Conservation (phyloP, 176 grass and related monocot genomes). For the Phragmites australis region DNA sequence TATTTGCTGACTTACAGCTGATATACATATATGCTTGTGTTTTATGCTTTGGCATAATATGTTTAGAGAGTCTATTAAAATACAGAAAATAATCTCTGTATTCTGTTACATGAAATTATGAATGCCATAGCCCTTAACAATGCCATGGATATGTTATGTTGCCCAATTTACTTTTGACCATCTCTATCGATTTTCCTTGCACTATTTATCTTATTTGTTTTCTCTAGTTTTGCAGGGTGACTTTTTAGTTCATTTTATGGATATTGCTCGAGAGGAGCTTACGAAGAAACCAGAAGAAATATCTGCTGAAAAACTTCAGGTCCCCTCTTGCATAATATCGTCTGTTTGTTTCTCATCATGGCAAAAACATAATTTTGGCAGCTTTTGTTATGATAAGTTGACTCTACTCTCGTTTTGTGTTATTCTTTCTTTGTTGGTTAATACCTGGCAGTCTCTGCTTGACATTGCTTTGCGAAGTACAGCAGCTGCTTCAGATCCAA, state of each 20-base stretch:
- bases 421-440: conserved; percentile 38
- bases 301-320: conserved; percentile 95
- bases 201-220: conserved; percentile 34
- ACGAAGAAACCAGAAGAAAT: conserved; percentile 87
- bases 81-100: conserved; percentile 9
- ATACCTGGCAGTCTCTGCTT: conserved; percentile 78
- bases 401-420: conserved; percentile 26
- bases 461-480: conserved; percentile 92
- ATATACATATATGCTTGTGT: conserved; percentile 7
- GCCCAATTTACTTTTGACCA: conserved; percentile 27
- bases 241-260: conserved; percentile 99
- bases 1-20: neutral
- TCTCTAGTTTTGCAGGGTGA: conserved; percentile 73
- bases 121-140: neutral
- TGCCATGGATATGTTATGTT: neutral
- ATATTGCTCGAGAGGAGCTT: conserved; percentile 97
- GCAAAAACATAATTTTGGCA: neutral
- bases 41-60: conserved; percentile 31
- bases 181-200: conserved; percentile 28
- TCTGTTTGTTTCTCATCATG: conserved; percentile 10
- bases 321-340: conserved; percentile 32
- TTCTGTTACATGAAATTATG: conserved; percentile 14
- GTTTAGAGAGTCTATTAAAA: conserved; percentile 1
- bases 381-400: conserved; percentile 18
- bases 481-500: conserved; percentile 85